Percentiles rank a stretch among this genome's conserved stretches.
phyloP scores from a whole-genome alignment of 2,329 filamentous ascomycete species.

The Colletotrichum phormii region DNA sequence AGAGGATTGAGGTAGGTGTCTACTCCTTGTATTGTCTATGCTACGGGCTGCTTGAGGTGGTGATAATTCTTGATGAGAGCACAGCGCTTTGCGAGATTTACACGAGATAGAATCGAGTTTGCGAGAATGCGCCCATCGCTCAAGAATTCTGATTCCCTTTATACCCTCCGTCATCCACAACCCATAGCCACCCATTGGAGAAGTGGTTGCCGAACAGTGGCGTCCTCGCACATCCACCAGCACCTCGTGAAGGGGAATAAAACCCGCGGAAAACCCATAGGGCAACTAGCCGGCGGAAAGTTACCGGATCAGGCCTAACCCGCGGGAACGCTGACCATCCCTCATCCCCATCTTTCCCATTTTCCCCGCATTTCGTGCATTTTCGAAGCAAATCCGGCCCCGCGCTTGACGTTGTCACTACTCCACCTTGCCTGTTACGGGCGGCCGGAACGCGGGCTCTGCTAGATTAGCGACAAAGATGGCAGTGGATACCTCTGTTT shows the following conservation, averaged over 20 bases:
- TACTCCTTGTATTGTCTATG: no score
- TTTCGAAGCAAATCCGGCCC: constrained; percentile 9
- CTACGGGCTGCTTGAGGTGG: background rate
- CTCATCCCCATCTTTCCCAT: background rate
- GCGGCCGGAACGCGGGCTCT: background rate
- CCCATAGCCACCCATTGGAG: background rate
- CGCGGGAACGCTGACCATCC: background rate
- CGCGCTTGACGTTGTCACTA: constrained; percentile 15
- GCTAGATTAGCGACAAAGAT: constrained; percentile 4
- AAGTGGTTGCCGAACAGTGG: background rate
- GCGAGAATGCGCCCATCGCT: background rate
- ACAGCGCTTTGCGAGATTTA: background rate
- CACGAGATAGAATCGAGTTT: background rate
- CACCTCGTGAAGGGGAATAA: constrained; percentile 7
- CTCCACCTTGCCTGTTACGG: background rate
- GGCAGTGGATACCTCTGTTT: no score
- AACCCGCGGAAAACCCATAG: constrained; percentile 15
- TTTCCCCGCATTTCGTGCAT: constrained; percentile 7
- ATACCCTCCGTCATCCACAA: background rate
- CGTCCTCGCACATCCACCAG: background rate
- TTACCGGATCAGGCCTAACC: constrained; percentile 2
- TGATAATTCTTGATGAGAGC: background rate
- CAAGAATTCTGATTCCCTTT: background rate
- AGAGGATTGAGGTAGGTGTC: no score
- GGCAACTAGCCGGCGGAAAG: background rate